These are phyloP conservation scores for Acrocalymma vagum DNA, from an alignment of 2,329 filamentous ascomycete genomes.

Conservation along the genomic window DNA sequence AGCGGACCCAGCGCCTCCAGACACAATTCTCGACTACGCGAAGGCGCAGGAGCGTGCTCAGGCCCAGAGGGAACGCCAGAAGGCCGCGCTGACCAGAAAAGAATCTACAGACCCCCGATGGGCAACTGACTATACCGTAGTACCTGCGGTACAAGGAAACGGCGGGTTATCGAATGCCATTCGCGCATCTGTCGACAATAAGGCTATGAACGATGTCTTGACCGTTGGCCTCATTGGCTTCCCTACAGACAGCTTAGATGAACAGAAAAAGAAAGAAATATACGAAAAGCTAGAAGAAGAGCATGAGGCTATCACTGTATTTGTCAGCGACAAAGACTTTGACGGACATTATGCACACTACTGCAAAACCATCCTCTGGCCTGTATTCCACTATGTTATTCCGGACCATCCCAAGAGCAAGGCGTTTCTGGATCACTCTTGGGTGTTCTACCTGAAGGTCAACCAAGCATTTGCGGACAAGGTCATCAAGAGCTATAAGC, in stretches of 20 bases:
- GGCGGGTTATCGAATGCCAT: conserved; percentile 90
- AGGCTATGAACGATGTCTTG: conserved; percentile 76
- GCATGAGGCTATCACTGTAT: conserved; percentile 83
- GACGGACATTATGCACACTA: conserved; percentile 95
- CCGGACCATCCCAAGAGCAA: conserved; percentile 98
- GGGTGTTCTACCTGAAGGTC: conserved; percentile 91
- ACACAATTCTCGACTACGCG: conserved; percentile 76
- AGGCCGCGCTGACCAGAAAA: conserved; percentile 24
- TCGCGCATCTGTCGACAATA: conserved; percentile 76
- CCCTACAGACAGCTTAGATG: conserved; percentile 85
- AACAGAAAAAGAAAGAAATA: conserved; percentile 82
- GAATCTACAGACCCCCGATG: conserved; percentile 58
- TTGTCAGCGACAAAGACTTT: conserved; percentile 89
- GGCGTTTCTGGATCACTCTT: conserved; percentile 95
- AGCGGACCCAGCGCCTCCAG: conserved; percentile 76
- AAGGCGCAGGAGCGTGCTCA: conserved; percentile 53
- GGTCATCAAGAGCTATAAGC: conserved; percentile 91
- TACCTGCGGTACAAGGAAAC: conserved; percentile 89
- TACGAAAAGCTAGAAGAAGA: conserved; percentile 82
- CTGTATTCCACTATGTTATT: conserved; percentile 97
- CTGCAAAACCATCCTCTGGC: conserved; percentile 98
- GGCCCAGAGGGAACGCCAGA: conserved; percentile 32
- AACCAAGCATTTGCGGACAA: conserved; percentile 94
- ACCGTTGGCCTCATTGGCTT: conserved; percentile 95
- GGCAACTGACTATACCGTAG: conserved; percentile 82